These are phyloP conservation scores for Colletotrichum orbiculare DNA, from an alignment of 2,329 filamentous ascomycete species.

Conservation along the genomic window DNA sequence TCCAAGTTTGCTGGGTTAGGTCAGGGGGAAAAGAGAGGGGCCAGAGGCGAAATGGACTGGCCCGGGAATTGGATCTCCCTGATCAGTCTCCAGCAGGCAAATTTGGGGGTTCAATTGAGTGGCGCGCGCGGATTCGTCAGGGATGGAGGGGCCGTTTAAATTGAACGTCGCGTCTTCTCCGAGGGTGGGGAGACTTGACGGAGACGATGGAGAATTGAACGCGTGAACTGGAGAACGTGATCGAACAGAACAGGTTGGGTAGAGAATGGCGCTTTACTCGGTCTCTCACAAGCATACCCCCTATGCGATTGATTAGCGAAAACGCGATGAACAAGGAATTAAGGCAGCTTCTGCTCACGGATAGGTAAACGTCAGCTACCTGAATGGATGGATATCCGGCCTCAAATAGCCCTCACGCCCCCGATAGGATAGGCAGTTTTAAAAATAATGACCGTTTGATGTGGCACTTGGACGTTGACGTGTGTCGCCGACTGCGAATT, in stretches of 20 bases:
- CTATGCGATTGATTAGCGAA: too few relatives aligned
- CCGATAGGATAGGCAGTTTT: background rate
- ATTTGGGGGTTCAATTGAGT: slow-evolving; percentile 34
- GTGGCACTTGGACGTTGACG: slow-evolving; percentile 7
- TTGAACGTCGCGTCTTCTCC: slow-evolving; percentile 36
- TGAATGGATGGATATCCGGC: too few relatives aligned
- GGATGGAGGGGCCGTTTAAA: slow-evolving; percentile 26
- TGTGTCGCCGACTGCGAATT: background rate
- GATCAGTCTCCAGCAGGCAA: slow-evolving; percentile 34
- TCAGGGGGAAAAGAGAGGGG: slow-evolving; percentile 3
- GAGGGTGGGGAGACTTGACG: slow-evolving; percentile 25
- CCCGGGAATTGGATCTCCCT: slow-evolving; percentile 23
- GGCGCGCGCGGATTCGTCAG: slow-evolving; percentile 23
- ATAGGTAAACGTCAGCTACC: too few relatives aligned
- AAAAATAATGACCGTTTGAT: slow-evolving; percentile 15
- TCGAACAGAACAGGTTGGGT: background rate
- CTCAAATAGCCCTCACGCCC: background rate
- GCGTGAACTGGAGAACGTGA: slow-evolving; percentile 23
- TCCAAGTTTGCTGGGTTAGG: background rate
- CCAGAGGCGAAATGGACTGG: slow-evolving; percentile 6
- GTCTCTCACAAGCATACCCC: too few relatives aligned
- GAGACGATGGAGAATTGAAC: slow-evolving; percentile 12
- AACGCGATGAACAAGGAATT: too few relatives aligned
- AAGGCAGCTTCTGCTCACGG: too few relatives aligned
- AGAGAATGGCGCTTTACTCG: background rate